Base-by-base conservation (phyloP, 768 basidiomycete species). In the Suillus ampliporus region DNA sequence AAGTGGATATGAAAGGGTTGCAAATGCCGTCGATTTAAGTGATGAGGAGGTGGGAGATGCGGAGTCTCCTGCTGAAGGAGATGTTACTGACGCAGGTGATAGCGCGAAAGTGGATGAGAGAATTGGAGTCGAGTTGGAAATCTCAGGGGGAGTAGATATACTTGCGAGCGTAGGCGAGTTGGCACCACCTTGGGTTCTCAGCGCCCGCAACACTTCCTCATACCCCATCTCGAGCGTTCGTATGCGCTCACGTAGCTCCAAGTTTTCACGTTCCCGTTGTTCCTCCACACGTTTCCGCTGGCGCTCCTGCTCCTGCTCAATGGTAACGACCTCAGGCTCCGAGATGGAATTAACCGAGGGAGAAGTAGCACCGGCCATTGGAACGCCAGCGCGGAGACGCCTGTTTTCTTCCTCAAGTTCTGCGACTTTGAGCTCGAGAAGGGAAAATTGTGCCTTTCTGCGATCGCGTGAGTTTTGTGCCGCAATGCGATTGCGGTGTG, bases 391-490 rank as follows among this genome's bases (percentile, higher is more conserved):
- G 4, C 89, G 84, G 28, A 93, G 85, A 47, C 83, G 84, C 41
- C 87, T 78, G 75, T 97, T 96, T 81, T 96, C 94, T 61, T 89
- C 89, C 79, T 93, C 90, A 61, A 93, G 88, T 73, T 91, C 88
- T 14, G 80, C 73, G 4, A 93, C 90, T 51, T 88, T 74, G 41
- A 77, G 83, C 72, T 91, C 89, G 46, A 94, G 88, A 66, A 79
- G 82, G 1, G 79, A 60, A 72, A 90, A 94, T 66, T 96, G 93
- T 17, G 89, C 89, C 76, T 97, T 97, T 61, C 94, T 86, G 68
- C 91, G 85, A 79, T 97, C 95, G 50, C 95, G 89, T 13, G 91
- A 93, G 79, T 95, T 91, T 81, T 97, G 95, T 6, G 94, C 94
- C 2, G 95, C 95, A 74, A 96, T 93, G 57, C 94, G 86, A 77